Percentiles rank a stretch among this genome's conserved stretches.
Evolutionary conservation across 169 alveolate species (phyloP).

Genomic region (Plasmodium yoelii): DNA sequence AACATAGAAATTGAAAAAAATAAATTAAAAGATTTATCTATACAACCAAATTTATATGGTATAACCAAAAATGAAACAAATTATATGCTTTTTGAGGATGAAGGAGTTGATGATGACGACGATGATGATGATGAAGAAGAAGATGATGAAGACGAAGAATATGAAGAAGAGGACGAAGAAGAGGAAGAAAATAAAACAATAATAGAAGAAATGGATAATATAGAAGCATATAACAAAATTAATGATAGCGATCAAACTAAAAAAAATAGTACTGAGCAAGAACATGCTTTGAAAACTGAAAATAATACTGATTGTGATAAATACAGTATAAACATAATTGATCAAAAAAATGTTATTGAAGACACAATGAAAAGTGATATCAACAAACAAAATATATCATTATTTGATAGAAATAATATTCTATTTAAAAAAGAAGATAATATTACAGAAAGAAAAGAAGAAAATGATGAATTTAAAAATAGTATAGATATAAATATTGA

Average conservation of each 20-base stretch:
- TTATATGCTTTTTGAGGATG: conserved; percentile 12
- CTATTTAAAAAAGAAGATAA: not conserved
- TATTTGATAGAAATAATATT: too few relatives aligned
- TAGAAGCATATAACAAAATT: not conserved
- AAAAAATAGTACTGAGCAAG: too few relatives aligned
- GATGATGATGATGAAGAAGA: conserved; percentile 34
- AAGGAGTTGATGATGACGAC: conserved; percentile 31
- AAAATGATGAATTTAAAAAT: not conserved
- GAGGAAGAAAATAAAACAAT: not conserved
- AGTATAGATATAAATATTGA: not conserved
- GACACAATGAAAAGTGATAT: not conserved
- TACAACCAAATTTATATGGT: conserved; percentile 14
- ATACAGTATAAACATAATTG: not conserved
- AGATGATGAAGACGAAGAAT: conserved; percentile 21
- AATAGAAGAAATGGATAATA: not conserved
- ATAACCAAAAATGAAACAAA: conserved; percentile 3
- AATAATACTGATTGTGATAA: not conserved
- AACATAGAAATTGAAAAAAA: conserved; percentile 13
- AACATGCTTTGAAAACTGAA: too few relatives aligned
- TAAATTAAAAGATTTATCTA: conserved; percentile 9
- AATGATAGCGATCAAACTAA: not conserved
- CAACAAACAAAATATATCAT: too few relatives aligned
- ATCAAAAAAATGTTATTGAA: not conserved
- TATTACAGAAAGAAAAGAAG: not conserved
- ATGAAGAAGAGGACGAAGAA: conserved; percentile 15